Conservation (phyloP, 108 stramenopile genomes). For the Pseudonitzschia pungens region DNA sequence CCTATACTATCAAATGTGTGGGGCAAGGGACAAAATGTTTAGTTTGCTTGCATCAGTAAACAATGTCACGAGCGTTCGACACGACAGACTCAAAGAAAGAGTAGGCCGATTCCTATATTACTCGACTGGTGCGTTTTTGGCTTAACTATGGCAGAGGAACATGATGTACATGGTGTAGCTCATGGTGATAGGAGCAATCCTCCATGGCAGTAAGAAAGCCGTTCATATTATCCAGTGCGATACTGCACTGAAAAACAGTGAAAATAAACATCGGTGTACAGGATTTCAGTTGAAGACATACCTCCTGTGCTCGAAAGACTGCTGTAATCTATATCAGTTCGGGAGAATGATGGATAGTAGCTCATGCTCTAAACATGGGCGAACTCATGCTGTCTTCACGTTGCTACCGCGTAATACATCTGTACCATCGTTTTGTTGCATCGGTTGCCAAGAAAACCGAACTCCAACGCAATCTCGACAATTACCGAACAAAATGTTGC, state of each 20-base stretch:
- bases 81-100: slow-evolving; percentile 27
- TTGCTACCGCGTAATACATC: no score
- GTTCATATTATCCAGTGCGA: neutral
- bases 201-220: slow-evolving; percentile 48
- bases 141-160: slow-evolving; percentile 41
- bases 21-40: neutral
- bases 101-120: slow-evolving; percentile 43
- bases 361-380: no score
- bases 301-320: no score
- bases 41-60: neutral
- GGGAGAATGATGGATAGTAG: no score
- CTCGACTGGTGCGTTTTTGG: slow-evolving; percentile 41
- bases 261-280: neutral
- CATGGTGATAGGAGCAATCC: slow-evolving; percentile 35
- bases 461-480: no score
- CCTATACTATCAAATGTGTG: no score
- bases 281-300: no score
- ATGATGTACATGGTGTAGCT: slow-evolving; percentile 15
- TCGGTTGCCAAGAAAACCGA: no score
- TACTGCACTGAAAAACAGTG: neutral
- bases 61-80: slow-evolving; percentile 49
- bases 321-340: no score
- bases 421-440: no score
- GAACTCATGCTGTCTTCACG: no score
- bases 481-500: no score